These are phyloP conservation scores for Scytalidium sp. DNA, from an alignment of 2,329 filamentous ascomycete genomes.

Conservation along the genomic window DNA sequence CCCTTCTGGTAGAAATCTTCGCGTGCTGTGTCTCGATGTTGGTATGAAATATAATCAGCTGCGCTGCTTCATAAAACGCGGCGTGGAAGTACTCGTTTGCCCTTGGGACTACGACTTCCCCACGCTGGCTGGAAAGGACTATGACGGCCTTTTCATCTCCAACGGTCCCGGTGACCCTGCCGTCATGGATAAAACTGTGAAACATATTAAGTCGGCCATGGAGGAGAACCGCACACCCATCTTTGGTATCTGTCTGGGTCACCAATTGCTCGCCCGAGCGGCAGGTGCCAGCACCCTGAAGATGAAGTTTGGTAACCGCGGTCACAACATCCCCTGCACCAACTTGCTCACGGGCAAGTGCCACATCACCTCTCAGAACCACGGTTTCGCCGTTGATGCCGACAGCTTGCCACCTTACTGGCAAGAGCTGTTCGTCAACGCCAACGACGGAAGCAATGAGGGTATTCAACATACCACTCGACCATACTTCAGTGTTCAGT, in stretches of 20 bases:
- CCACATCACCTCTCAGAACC: conserved; percentile 98
- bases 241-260: conserved; percentile 94
- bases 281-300: conserved; percentile 83
- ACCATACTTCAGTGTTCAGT: conserved; percentile 99
- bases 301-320: conserved; percentile 99
- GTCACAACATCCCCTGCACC: conserved; percentile 97
- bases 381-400: conserved; percentile 91
- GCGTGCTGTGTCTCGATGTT: conserved; percentile 91
- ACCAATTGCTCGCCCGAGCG: conserved; percentile 87
- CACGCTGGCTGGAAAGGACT: conserved; percentile 71
- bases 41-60: conserved; percentile 99
- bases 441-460: conserved; percentile 97
- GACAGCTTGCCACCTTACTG: conserved; percentile 72
- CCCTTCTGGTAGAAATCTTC: conserved; percentile 81
- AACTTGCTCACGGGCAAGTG: conserved; percentile 94
- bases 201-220: conserved; percentile 74
- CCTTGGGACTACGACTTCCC: conserved; percentile 96
- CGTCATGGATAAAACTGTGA: conserved; percentile 74
- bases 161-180: conserved; percentile 97
- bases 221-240: conserved; percentile 79
- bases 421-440: conserved; percentile 95
- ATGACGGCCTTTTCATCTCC: conserved; percentile 95
- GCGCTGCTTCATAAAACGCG: conserved; percentile 84
- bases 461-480: conserved; percentile 84
- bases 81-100: conserved; percentile 90